Evolutionary conservation across 1,284 basidiomycete genomes (phyloP), one percentile per base, ranked within the genome.

Genomic region (Malassezia arunalokei): DNA sequence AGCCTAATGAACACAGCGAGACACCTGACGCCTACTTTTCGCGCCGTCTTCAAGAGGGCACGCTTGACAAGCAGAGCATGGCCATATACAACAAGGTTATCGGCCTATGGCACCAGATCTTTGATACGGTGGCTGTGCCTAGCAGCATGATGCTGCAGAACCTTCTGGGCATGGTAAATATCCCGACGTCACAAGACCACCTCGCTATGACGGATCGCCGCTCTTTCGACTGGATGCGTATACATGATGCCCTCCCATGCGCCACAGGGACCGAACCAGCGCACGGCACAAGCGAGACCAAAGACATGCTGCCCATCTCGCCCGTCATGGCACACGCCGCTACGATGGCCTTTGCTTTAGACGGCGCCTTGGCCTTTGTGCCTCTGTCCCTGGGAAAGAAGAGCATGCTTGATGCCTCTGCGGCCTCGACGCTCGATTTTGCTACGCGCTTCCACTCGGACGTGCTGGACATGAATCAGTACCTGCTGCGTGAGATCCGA

Each of bases 321-420:
- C n/a, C 40, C 17, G 47, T 45, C 5, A 39, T 44, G 29, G 40
- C 45, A 2, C 59, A 66, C 28, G 53, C 57, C 7, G 35, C 49
- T 12, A 37, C 54, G 17, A 14, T 60, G 9, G 56, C 56, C 1
- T 63, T 64, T 32, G 42, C 60, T 29, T 48, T 69, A 54, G 69
- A 72, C 33, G 66, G 57, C 7, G 60, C 59, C 1, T 45, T 72
- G 3, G 57, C 62, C 0, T 72, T 72, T 51, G 51, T 62, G n/a
- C 67, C 68, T 1, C 38, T 73, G 8, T 64, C 68, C 1, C 60
- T 65, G 32, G 55, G 50, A n/a, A 57, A 59, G 20, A 24, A 53
- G 29, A 47, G 45, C 11, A 32, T 69, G 32, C 14, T 46, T 4
- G 60, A 66, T 30, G 65, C 63, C 0, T 43, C 38, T 20, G 59